Base-by-base conservation (phyloP, 1,139 yeast genomes). In the Hansenula lynferdii region DNA sequence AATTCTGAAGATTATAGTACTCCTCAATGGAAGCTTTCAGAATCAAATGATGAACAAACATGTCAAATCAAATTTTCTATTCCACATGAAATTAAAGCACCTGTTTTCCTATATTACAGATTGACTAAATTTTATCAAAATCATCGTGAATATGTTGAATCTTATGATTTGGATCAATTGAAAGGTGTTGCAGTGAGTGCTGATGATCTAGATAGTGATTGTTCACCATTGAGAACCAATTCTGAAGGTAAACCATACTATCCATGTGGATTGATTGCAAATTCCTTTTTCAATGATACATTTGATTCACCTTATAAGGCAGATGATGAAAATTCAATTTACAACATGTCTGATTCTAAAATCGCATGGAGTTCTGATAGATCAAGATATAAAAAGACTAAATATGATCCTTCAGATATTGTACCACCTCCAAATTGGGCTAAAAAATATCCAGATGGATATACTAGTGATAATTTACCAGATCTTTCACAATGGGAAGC, bases 391-490 rank as follows among this genome's bases (percentile, higher is more conserved):
- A 76, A 78, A 57, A 76, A 72, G 53, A 80, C 92, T 0, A 52
- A 65, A 38, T 82, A 84, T 48, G 61, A 69, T 27, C 62, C 75
- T 12, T 56, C 65, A n/a, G 78, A 81, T 18, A 70, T 84, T 35
- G 85, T 77, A 1, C 94, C 94, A 8, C 94, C 94, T 10, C 87
- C 86, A 42, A 80, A 78, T 58, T 84, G 94, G 94, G 63, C 62
- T 36, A 71, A 72, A 47, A 64, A 48, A 56, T 84, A 62, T 53
- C 94, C 94, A 1, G 58, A 82, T 41, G 92, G 92, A 1, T 84
- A 84, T 58, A 82, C 79, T 22, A 75, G 68, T 25, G 69, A 72
- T 5, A 83, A 82, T 56, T 53, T 84, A 42, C 86, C 85, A 2
- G 75, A 78, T 50, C 56, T 84, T 30, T 67, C 78, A 2, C 60